A percentile compares a stretch with the other conserved stretches of the same genome.
These are phyloP conservation scores for Taiozyma sp. DNA, from an alignment of 1,139 yeast genomes.

Conservation along the genomic window DNA sequence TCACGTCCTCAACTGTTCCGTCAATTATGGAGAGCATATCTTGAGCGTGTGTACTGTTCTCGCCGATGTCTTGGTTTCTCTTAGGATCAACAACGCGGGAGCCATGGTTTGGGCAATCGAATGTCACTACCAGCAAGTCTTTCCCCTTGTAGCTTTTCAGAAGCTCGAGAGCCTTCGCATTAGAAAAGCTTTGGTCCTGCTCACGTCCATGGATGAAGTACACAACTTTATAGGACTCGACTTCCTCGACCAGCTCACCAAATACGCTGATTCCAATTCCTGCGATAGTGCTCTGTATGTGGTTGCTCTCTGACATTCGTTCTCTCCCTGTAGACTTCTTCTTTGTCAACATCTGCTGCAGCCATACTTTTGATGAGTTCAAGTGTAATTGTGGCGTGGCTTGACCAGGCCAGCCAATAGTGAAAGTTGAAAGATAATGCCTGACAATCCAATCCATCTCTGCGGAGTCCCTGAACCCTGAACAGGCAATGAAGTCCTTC, in stretches of 20 bases:
- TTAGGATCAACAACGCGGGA: conserved; percentile 33
- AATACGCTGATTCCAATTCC: neutral
- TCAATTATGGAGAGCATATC: conserved; percentile 52
- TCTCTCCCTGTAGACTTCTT: neutral
- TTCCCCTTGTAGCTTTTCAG: neutral
- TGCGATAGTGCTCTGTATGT: neutral
- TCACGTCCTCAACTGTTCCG: conserved; percentile 46
- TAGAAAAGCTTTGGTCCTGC: neutral
- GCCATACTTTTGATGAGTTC: too few relatives aligned
- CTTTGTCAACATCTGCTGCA: too few relatives aligned
- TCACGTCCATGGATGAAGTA: neutral
- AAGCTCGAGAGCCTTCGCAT: neutral
- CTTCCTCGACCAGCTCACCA: neutral
- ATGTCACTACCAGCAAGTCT: conserved; percentile 42
- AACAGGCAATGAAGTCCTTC: neutral
- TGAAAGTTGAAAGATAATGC: too few relatives aligned
- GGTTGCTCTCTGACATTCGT: neutral
- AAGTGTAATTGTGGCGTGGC: neutral
- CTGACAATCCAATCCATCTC: too few relatives aligned
- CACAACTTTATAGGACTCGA: neutral
- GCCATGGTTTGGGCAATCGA: conserved; percentile 64
- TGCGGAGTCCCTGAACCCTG: neutral
- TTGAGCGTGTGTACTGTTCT: conserved; percentile 44
- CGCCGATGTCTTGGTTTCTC: conserved; percentile 41
- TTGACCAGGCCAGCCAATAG: neutral